Evolutionary conservation across 2,329 filamentous ascomycete genomes (phyloP).

Genomic region (Cladobotryum mycophilum): DNA sequence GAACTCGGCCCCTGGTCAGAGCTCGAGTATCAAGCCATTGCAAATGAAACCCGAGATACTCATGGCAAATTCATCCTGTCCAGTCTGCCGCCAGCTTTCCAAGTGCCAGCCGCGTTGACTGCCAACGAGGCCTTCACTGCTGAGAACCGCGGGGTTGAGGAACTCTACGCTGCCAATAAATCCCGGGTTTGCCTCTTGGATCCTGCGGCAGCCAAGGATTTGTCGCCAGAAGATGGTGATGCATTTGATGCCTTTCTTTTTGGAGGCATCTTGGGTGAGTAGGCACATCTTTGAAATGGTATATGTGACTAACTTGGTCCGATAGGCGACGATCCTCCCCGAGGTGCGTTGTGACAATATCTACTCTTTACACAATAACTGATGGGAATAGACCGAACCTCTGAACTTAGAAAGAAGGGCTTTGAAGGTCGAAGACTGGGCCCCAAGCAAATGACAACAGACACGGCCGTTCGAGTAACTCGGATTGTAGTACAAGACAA

Average conservation of each 20-base stretch:
- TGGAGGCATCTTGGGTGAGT: conserved; percentile 84
- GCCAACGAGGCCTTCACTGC: conserved; percentile 58
- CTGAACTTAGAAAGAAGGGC: conserved; percentile 90
- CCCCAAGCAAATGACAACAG: conserved; percentile 95
- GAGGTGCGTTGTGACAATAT: conserved; percentile 53
- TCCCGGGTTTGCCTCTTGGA: conserved; percentile 81
- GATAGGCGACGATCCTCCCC: conserved; percentile 82
- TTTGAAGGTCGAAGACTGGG: conserved; percentile 83
- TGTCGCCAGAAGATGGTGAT: conserved; percentile 76
- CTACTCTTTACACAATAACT: conserved; percentile 4
- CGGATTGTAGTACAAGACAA: conserved; percentile 80
- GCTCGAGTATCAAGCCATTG: conserved; percentile 86
- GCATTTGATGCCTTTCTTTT: conserved; percentile 89
- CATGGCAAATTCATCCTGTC: conserved; percentile 73
- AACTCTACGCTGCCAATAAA: conserved; percentile 68
- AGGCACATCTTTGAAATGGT: background rate
- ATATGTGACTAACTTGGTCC: conserved; percentile 12
- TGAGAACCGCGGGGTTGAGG: conserved; percentile 73
- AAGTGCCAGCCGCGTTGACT: conserved; percentile 53
- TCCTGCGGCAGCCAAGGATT: conserved; percentile 72
- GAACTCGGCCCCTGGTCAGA: conserved; percentile 93
- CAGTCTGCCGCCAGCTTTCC: conserved; percentile 65
- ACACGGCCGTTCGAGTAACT: conserved; percentile 92
- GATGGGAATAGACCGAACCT: conserved; percentile 69
- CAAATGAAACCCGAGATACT: conserved; percentile 64